Evolutionary conservation across 208 protist species (phyloP), one percentile per base, ranked within the genome.

Genomic region (Crithidia expoeki): DNA sequence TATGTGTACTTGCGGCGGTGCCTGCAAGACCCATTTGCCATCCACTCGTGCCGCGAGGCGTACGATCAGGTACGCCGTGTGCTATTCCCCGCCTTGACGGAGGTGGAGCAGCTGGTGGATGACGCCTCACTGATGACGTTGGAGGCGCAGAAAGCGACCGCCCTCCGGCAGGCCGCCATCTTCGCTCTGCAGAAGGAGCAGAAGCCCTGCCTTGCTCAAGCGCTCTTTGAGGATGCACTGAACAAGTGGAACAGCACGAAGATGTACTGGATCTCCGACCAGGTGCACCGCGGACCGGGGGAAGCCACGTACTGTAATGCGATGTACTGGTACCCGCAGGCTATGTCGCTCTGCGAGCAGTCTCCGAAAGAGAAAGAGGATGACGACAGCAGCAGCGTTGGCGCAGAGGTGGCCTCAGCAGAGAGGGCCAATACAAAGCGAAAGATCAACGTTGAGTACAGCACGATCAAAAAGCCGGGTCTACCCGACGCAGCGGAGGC

Each of bases 61-160:
- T 80, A 76, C 56, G 30, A 62, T 0, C 17, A 56, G 38, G 59
- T 88, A 33, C 74, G 77, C 5, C 4, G 2, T 0, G 17, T 51
- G 23, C 34, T 88, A 19, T 79, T 67, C 52, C 83, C 83, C 17
- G 44, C 81, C 16, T 81, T 83, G 80, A 88, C 60, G 40, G 60
- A 65, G 36, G 58, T 68, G 32, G 79, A 90, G 38, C 12, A 46
- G 33, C 50, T 83, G 12, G 30, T 79, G 19, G 85, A 90, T 33
- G 58, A 81, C 53, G 79, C 76, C 28, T n/a, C 47, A 16, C 58
- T 79, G 19, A 57, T 21, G 19, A 3, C 12, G 40, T 32, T 71
- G 38, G 44, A 53, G 5, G 55, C 76, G 30, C 71, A 81, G 51
- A 77, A 75, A 25, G 84, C 84, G 21, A 27, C 17, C 16, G 36